Conservation (phyloP, 257 asterid genomes). For the Nicotiana noctiflora region DNA sequence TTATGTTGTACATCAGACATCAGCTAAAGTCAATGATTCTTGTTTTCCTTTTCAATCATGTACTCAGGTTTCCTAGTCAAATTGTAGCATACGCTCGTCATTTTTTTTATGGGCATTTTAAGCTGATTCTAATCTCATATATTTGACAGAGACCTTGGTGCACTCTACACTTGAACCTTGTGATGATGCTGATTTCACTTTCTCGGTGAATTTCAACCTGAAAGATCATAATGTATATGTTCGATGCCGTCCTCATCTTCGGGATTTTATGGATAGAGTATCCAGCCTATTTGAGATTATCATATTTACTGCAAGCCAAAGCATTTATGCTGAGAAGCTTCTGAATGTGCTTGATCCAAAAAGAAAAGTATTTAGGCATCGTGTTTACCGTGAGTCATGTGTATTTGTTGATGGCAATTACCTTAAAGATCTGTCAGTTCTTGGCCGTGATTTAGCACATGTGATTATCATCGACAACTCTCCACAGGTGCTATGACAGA, state of each 20-base stretch:
- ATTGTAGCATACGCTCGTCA: background rate
- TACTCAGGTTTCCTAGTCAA: background rate
- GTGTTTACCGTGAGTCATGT: constrained; percentile 93
- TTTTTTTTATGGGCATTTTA: background rate
- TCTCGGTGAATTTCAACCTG: constrained; percentile 71
- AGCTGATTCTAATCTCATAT: background rate
- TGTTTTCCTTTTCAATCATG: background rate
- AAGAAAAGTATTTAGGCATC: constrained; percentile 88
- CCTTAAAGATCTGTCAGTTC: constrained; percentile 90
- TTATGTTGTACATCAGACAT: background rate
- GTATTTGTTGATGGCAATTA: constrained; percentile 85
- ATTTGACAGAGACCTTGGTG: constrained; percentile 93
- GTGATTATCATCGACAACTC: constrained; percentile 90
- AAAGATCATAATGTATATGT: constrained; percentile 74
- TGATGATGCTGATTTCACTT: constrained; percentile 79
- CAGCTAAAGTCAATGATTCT: background rate
- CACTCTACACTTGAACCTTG: constrained; percentile 94
- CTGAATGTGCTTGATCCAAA: constrained; percentile 84
- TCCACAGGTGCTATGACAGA: constrained; percentile 66
- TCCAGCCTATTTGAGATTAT: constrained; percentile 75
- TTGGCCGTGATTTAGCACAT: constrained; percentile 89
- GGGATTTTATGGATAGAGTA: constrained; percentile 70
- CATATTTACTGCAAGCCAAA: constrained; percentile 96
- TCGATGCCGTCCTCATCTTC: constrained; percentile 85
- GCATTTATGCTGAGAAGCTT: constrained; percentile 92